Evolutionary conservation across 495 filamentous ascomycete species (phyloP).

Genomic region (Xylaria nigripes): DNA sequence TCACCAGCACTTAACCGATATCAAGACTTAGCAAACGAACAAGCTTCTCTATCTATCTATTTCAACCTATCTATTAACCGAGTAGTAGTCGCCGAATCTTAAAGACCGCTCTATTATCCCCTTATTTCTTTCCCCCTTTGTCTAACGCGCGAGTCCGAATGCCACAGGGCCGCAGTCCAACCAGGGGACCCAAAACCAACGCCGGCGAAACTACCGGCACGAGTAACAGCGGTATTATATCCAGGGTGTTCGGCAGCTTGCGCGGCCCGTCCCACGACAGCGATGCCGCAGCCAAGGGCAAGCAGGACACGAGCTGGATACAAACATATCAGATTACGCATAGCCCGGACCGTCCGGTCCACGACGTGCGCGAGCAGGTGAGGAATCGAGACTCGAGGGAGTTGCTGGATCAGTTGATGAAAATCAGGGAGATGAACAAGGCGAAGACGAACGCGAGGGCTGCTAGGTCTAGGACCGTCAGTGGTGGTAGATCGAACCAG

Average conservation of each 20-base stretch:
- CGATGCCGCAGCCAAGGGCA: not conserved
- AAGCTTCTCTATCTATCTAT: no score
- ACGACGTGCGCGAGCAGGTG: constrained; percentile 9
- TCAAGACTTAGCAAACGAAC: no score
- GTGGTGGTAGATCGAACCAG: not conserved
- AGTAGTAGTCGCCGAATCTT: no score
- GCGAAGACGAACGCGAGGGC: not conserved
- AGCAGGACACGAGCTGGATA: constrained; percentile 9
- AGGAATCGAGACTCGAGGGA: not conserved
- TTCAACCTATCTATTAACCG: no score
- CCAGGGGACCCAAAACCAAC: not conserved
- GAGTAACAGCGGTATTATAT: constrained; percentile 6
- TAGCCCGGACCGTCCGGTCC: constrained; percentile 16
- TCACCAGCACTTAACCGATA: no score
- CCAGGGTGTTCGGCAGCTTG: constrained; percentile 16
- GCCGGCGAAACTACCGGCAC: not conserved
- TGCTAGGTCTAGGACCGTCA: not conserved
- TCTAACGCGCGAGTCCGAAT: no score
- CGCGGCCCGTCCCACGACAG: constrained; percentile 6
- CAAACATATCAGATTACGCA: constrained; percentile 17
- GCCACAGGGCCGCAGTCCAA: not conserved
- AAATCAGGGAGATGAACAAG: constrained; percentile 3
- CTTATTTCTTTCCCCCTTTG: not conserved
- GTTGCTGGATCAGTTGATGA: not conserved
- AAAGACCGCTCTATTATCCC: not conserved